phyloP scores from a whole-genome alignment of 352 stramenopile species.

The Globisporangium perplexum region DNA sequence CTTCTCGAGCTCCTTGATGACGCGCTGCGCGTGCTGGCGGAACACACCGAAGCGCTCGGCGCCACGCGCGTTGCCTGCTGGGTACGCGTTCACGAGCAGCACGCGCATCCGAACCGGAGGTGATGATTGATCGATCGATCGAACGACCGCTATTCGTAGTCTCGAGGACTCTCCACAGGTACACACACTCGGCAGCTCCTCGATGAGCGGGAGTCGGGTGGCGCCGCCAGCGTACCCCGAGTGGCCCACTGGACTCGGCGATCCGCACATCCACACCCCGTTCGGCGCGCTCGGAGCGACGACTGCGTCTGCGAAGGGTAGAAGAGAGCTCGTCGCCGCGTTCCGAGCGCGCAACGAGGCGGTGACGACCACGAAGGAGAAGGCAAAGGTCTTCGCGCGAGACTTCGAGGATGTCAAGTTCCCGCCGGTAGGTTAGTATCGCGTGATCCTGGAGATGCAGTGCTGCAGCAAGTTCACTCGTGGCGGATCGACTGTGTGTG shows the following conservation, averaged over 20 bases:
- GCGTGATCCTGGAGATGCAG: neutral
- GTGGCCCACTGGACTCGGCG: slow-evolving; percentile 50
- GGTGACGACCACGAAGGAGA: neutral
- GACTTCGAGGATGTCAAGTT: slow-evolving; percentile 19
- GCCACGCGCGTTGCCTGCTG: slow-evolving; percentile 31
- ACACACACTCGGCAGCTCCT: too few species aligned
- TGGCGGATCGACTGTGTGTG: neutral
- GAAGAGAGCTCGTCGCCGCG: slow-evolving; percentile 31
- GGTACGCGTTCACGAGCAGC: slow-evolving; percentile 66
- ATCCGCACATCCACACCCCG: slow-evolving; percentile 23
- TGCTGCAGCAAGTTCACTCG: too few species aligned
- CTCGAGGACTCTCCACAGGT: too few species aligned
- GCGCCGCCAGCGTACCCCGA: slow-evolving; percentile 35
- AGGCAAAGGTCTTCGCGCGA: neutral
- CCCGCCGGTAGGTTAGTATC: slow-evolving; percentile 3
- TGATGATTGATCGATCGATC: too few species aligned
- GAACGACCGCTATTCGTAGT: neutral
- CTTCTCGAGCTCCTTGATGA: slow-evolving; percentile 54
- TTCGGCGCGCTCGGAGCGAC: slow-evolving; percentile 7
- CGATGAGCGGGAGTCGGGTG: neutral
- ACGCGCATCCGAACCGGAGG: slow-evolving; percentile 45
- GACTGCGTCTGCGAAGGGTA: slow-evolving; percentile 11
- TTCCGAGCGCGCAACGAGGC: slow-evolving; percentile 19
- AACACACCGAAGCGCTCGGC: slow-evolving; percentile 45
- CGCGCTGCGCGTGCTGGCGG: slow-evolving; percentile 33